phyloP scores from a whole-genome alignment of 306 rosid genomes.

The Acacia melanoxylon region DNA sequence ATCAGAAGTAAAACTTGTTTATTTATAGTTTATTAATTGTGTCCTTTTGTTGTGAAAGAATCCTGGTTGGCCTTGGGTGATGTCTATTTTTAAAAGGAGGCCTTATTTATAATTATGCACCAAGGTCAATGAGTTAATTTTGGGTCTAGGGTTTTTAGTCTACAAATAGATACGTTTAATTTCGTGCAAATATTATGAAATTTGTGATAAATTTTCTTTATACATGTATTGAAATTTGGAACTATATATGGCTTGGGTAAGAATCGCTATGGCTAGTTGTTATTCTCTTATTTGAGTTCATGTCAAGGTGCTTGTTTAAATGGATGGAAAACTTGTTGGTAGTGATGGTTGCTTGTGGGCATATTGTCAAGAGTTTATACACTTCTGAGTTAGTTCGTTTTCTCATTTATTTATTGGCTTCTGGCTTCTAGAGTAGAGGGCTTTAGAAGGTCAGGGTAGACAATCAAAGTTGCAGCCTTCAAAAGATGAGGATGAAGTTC shows the following conservation, averaged over 20 bases:
- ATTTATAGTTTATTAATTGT: too few relatives aligned
- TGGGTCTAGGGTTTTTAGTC: neutral
- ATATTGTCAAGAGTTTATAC: neutral
- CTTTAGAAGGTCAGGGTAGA: conserved; percentile 55
- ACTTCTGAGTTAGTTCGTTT: conserved; percentile 3
- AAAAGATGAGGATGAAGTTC: conserved; percentile 63
- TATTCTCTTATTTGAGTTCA: neutral
- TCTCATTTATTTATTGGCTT: conserved; percentile 24
- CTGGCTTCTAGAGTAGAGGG: conserved; percentile 56
- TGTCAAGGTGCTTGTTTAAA: neutral
- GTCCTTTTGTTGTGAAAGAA: too few relatives aligned
- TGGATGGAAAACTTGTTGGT: neutral
- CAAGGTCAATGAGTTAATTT: conserved; percentile 9
- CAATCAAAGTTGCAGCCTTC: conserved; percentile 41
- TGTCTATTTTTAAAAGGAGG: conserved; percentile 22
- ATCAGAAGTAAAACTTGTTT: too few relatives aligned
- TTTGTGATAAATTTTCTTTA: neutral
- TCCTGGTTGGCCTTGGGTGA: too few relatives aligned
- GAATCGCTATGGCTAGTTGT: neutral
- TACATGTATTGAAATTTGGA: conserved; percentile 7
- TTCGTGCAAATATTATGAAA: neutral
- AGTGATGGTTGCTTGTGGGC: neutral
- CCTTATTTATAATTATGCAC: conserved; percentile 1
- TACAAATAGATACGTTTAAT: neutral
- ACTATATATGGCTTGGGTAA: neutral